Evolutionary conservation across 306 rosid genomes (phyloP).

Genomic region (Coriaria nepalensis): DNA sequence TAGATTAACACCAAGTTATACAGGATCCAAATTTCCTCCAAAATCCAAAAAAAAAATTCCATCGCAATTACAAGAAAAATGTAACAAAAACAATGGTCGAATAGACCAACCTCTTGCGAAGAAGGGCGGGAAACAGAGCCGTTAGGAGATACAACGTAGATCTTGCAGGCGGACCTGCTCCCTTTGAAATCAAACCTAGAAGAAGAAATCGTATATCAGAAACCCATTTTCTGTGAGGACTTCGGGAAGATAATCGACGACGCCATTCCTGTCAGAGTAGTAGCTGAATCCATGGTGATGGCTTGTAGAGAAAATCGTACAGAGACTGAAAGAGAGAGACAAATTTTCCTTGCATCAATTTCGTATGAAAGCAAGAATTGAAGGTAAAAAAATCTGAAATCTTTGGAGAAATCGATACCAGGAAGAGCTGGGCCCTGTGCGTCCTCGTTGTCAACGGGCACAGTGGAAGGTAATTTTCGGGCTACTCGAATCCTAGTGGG

Average conservation of each 20-base stretch:
- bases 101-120: slow-evolving; percentile 34
- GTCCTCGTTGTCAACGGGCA: no score
- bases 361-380: no score
- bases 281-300: slow-evolving; percentile 23
- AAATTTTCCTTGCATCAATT: no score
- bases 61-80: not conserved
- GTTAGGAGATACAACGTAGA: slow-evolving; percentile 29
- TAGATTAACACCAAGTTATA: not conserved
- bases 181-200: slow-evolving; percentile 16
- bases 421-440: no score
- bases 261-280: slow-evolving; percentile 28
- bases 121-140: slow-evolving; percentile 34
- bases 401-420: no score
- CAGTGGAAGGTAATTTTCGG: no score
- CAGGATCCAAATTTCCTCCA: not conserved
- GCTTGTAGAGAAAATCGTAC: no score
- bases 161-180: slow-evolving; percentile 15
- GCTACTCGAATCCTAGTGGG: no score
- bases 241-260: slow-evolving; percentile 17
- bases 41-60: not conserved
- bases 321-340: no score
- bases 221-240: slow-evolving; percentile 14
- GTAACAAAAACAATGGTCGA: not conserved
- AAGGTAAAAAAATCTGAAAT: no score
- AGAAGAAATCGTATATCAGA: slow-evolving; percentile 4